These are phyloP conservation scores for Orobanche coerulescens DNA, from an alignment of 257 asterid genomes.

Conservation along the genomic window DNA sequence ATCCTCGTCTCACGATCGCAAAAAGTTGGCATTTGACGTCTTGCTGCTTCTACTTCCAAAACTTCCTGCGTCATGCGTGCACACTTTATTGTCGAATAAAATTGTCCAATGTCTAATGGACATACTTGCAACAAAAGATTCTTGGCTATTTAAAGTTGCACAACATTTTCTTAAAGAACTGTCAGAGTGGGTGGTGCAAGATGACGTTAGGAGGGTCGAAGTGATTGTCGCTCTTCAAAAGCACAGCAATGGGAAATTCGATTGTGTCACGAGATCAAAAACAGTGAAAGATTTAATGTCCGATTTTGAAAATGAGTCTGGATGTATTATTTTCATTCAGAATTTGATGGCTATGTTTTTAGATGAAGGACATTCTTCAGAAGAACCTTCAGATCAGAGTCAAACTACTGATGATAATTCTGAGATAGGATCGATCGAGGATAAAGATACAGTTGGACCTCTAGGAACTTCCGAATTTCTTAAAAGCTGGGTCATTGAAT, in stretches of 20 bases:
- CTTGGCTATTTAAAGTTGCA: conserved; percentile 88
- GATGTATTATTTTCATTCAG: conserved; percentile 63
- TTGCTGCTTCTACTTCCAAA: conserved; percentile 65
- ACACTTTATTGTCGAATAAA: conserved; percentile 54
- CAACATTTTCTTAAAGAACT: conserved; percentile 70
- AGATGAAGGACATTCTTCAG: conserved; percentile 73
- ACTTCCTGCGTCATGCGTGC: conserved; percentile 60
- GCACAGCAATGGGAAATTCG: conserved; percentile 85
- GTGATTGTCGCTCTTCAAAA: conserved; percentile 84
- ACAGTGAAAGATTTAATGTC: conserved; percentile 72
- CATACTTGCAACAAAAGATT: conserved; percentile 66
- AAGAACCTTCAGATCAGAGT: conserved; percentile 98
- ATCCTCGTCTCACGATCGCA: conserved; percentile 90
- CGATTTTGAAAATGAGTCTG: conserved; percentile 70
- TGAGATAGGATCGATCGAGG: conserved; percentile 75
- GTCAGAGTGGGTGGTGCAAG: conserved; percentile 64
- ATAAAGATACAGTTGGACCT: conserved; percentile 53
- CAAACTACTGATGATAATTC: conserved; percentile 97
- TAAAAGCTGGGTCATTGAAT: conserved; percentile 82
- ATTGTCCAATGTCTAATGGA: conserved; percentile 84
- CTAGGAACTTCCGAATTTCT: conserved; percentile 55
- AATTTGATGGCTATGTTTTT: conserved; percentile 66
- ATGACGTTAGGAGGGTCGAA: conserved; percentile 69
- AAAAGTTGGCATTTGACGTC: conserved; percentile 74
- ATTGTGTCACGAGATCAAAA: conserved; percentile 67